Evolutionary conservation across 768 basidiomycete species (phyloP), one percentile per base, ranked within the genome.

Genomic region (Dentipellis fragilis): DNA sequence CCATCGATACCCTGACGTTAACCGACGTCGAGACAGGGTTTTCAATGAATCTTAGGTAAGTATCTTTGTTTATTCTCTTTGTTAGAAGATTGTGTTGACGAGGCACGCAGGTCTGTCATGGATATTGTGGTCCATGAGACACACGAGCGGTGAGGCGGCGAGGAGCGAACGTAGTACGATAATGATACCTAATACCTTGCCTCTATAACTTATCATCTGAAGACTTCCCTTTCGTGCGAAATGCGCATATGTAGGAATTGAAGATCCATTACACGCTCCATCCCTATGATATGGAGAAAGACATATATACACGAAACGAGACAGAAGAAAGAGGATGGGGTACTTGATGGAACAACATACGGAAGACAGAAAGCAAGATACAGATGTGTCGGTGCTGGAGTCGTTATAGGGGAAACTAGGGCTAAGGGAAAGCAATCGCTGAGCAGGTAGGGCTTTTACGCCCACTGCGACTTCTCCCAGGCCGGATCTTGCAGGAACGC

Each of bases 401-500:
- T 29, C 29, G 29, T 29, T 29, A 29, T 29, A 3, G 29, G 29
- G 29, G 29, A 23, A 19, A 42, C 40, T 14, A 4, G 40, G 48
- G 29, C 19, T 49, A 16, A 49, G 17, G 48, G 7, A 11, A 23
- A 29, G 29, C n/a, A 11, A 34, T 10, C 7, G 17, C n/a, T 12
- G 12, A 21, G 21, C 21, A n/a, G 3, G 4, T n/a, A 17, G 22
- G 22, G 52, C 34, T 21, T 39, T 79, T 69, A 91, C 57, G 82
- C 68, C 87, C 87, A 91, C 67, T 89, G 87, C 2, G 77, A 61
- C 69, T 80, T 88, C 59, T 90, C 87, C 93, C 93, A 96, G 54
- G 81, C 80, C 22, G 93, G 94, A 69, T 96, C 93, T 75, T 97
- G 93, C 46, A 96, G 72, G 72, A 95, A 96, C 2, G 91, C 93